A percentile compares a stretch with the other conserved stretches of the same genome.
These are phyloP conservation scores for Trifolium dubium DNA, from an alignment of 306 rosid genomes.

Conservation along the genomic window DNA sequence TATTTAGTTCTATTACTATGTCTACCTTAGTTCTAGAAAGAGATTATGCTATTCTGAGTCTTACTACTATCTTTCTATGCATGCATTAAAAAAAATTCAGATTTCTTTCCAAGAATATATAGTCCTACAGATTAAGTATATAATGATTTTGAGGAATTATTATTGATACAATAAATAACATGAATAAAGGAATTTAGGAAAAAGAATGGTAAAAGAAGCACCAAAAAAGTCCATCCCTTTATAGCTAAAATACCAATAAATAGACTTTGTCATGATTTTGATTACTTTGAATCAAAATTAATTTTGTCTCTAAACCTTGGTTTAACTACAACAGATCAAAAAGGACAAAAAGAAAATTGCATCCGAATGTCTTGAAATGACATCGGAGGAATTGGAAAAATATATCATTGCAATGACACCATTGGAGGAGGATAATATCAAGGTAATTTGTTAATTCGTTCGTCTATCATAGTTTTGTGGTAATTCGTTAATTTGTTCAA, in stretches of 20 bases:
- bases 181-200: neutral
- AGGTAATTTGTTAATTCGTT: too few species aligned
- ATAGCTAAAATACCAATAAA: neutral
- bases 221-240: neutral
- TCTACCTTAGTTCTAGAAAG: conserved; percentile 2
- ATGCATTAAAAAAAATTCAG: neutral
- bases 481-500: too few species aligned
- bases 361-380: too few species aligned
- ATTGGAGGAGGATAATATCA: too few species aligned
- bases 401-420: too few species aligned
- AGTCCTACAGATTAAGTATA: neutral
- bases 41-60: conserved; percentile 10
- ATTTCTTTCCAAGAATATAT: neutral
- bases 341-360: too few species aligned
- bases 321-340: too few species aligned
- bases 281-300: neutral
- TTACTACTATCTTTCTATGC: conserved; percentile 2
- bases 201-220: conserved; percentile 23
- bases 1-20: neutral
- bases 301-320: too few species aligned
- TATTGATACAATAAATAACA: conserved; percentile 20
- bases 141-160: neutral
- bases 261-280: neutral
- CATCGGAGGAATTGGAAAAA: too few species aligned
- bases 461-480: too few species aligned